These are phyloP conservation scores for Filobasidium wieringae DNA, from an alignment of 768 basidiomycete genomes.

Conservation along the genomic window DNA sequence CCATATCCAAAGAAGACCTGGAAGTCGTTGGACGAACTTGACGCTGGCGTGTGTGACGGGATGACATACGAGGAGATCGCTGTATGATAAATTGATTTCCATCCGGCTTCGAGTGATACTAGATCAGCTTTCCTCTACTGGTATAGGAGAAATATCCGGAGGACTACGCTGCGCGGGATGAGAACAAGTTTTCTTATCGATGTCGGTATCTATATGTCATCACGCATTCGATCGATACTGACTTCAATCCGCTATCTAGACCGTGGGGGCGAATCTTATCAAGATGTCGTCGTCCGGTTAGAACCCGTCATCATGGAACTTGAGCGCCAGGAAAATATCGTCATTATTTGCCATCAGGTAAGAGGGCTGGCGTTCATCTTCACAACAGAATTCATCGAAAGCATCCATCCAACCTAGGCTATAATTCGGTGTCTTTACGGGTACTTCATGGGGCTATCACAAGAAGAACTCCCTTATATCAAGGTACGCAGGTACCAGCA, in stretches of 20 bases:
- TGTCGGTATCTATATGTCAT: slow-evolving; percentile 42
- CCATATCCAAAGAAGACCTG: slow-evolving; percentile 88
- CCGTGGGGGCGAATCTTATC: slow-evolving; percentile 80
- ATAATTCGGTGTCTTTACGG: slow-evolving; percentile 55
- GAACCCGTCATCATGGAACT: slow-evolving; percentile 99
- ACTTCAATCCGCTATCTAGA: neutral
- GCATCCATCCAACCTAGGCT: slow-evolving; percentile 42
- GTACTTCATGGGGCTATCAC: slow-evolving; percentile 74
- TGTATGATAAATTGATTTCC: slow-evolving; percentile 43
- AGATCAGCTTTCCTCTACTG: neutral
- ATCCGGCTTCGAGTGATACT: neutral
- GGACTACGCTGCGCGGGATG: slow-evolving; percentile 93
- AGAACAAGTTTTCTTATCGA: slow-evolving; percentile 99
- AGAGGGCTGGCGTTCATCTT: slow-evolving; percentile 46
- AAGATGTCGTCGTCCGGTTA: slow-evolving; percentile 86
- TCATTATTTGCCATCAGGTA: slow-evolving; percentile 92
- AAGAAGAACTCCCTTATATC: slow-evolving; percentile 91
- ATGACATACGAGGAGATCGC: slow-evolving; percentile 99
- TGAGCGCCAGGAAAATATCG: slow-evolving; percentile 91
- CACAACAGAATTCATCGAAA: slow-evolving; percentile 43
- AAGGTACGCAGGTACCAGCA: slow-evolving; percentile 63
- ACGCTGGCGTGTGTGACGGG: slow-evolving; percentile 97
- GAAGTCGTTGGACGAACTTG: slow-evolving; percentile 96
- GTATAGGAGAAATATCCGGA: slow-evolving; percentile 80
- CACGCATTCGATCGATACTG: neutral